Percentiles rank a stretch among this genome's conserved stretches.
These are phyloP conservation scores for Yarrowia galli DNA, from an alignment of 1,139 yeast species.

Conservation along the genomic window DNA sequence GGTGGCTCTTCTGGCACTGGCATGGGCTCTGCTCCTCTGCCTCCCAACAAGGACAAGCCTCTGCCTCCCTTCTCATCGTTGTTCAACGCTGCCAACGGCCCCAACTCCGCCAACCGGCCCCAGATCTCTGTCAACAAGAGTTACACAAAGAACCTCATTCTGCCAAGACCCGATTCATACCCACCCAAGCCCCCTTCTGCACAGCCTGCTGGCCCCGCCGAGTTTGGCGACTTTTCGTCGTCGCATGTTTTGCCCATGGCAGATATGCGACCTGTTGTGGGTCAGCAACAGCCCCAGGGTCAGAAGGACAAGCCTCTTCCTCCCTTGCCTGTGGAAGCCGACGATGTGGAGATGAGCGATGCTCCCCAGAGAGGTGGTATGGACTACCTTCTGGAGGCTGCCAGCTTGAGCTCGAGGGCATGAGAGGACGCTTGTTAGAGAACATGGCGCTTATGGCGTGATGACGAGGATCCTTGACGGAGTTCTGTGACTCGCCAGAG, in stretches of 20 bases:
- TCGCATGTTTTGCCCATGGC: conserved; percentile 44
- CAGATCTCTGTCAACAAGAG: conserved; percentile 46
- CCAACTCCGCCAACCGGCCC: conserved; percentile 42
- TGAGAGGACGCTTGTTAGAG: not conserved
- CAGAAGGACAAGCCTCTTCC: conserved; percentile 49
- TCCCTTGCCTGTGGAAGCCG: conserved; percentile 45
- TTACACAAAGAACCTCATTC: conserved; percentile 46
- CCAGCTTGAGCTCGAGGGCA: conserved; percentile 42
- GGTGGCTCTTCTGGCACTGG: conserved; percentile 28
- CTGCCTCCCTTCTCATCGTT: conserved; percentile 38
- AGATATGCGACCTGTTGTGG: conserved; percentile 46
- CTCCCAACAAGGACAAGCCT: conserved; percentile 42
- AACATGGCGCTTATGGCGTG: too few species aligned
- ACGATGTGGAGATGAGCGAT: conserved; percentile 32
- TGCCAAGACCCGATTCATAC: conserved; percentile 47
- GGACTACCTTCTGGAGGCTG: conserved; percentile 49
- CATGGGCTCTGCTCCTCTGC: conserved; percentile 30
- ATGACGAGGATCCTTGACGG: too few species aligned
- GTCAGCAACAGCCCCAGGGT: conserved; percentile 36
- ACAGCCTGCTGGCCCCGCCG: conserved; percentile 7
- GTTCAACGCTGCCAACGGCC: conserved; percentile 10
- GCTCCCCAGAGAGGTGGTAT: conserved; percentile 44
- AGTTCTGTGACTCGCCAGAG: too few species aligned
- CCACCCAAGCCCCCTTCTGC: conserved; percentile 45
- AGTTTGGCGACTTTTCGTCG: conserved; percentile 41